Evolutionary conservation across 164 flowering plant genomes (phyloP), one percentile per base, ranked within the genome.

Genomic region (Stephania cephalantha): DNA sequence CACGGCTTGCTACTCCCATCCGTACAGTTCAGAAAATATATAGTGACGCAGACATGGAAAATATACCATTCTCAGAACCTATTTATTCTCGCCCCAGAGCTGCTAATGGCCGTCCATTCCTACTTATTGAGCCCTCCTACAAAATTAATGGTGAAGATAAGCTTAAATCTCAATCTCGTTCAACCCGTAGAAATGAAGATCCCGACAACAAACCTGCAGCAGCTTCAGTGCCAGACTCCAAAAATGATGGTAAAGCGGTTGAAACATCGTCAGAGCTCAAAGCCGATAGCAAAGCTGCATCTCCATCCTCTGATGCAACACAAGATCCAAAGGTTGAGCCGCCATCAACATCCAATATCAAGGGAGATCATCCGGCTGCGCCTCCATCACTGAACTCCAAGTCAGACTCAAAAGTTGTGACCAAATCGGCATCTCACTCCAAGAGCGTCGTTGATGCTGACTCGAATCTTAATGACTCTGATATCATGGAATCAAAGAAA

Each of bases 1-100:
- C 98, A 17, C 88, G 98, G 53, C 91, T 95, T 75, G 98, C 99
- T 52, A 93, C 99, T 45, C 99, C 98, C 46, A 89, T 95, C 72
- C 97, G 98, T 46, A 93, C 98, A 8, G 83, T 95, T 74, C 98
- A 93, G 83, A 91, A 93, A 83, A 79, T 90, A 67, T 88, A 87
- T 48, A 87, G 81, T 74, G 95, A 92, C 35, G 78, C 90, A 6
- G 98, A 90, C 78, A 45, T 89, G 76, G 98, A 91, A 52, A 87
- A 82, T 72, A 65, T 86, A 11, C 90, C 94, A 63, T 88, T 82
- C 79, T 81, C 86, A 15, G 94, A 89, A 76, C 75, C 89, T 7
- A 64, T 84, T 44, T 87, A 74, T 67, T 68, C 78, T 61, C 81
- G 72, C 68, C 80, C 83, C n/a, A 83, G 88, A 46, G 82, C 80